Percentiles rank a stretch among this genome's conserved stretches.
Evolutionary conservation across 345 rosid species (phyloP).

Genomic region (Camelina sativa): DNA sequence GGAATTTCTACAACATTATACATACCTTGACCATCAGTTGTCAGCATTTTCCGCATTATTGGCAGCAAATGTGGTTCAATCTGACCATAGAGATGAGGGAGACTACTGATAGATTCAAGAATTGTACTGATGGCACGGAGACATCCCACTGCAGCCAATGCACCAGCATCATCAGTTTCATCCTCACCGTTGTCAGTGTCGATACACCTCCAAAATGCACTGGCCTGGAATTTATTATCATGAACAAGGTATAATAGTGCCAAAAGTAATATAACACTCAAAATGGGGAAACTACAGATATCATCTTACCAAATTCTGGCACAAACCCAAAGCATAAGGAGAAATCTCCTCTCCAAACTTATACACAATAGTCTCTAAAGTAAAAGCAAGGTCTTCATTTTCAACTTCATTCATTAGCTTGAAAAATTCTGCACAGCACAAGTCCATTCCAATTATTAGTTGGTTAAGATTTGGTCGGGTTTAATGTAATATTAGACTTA

Average conservation of each 20-base stretch:
- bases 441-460: constrained; percentile 17
- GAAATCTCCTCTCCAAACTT: constrained; percentile 98
- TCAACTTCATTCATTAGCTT: constrained; percentile 98
- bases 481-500: neutral
- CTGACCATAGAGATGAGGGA: constrained; percentile 87
- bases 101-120: constrained; percentile 91
- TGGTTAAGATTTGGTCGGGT: constrained; percentile 5
- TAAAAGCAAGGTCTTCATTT: constrained; percentile 96
- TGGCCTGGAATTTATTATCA: constrained; percentile 60
- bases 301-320: constrained; percentile 92
- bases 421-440: constrained; percentile 76
- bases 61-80: constrained; percentile 88
- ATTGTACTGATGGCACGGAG: constrained; percentile 96
- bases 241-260: constrained; percentile 33
- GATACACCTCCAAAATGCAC: constrained; percentile 96
- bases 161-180: constrained; percentile 92
- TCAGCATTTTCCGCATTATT: constrained; percentile 92
- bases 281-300: constrained; percentile 14
- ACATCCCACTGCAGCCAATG: constrained; percentile 97
- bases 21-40: constrained; percentile 97
- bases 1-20: constrained; percentile 10
- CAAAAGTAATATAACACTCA: constrained; percentile 2
- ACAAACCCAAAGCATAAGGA: constrained; percentile 90
- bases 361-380: constrained; percentile 89
- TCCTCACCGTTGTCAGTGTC: constrained; percentile 85